Percentiles rank a stretch among this genome's conserved stretches.
Conservation (phyloP, 192 early-diverging fungal species). For the Oehlia diaphana region DNA sequence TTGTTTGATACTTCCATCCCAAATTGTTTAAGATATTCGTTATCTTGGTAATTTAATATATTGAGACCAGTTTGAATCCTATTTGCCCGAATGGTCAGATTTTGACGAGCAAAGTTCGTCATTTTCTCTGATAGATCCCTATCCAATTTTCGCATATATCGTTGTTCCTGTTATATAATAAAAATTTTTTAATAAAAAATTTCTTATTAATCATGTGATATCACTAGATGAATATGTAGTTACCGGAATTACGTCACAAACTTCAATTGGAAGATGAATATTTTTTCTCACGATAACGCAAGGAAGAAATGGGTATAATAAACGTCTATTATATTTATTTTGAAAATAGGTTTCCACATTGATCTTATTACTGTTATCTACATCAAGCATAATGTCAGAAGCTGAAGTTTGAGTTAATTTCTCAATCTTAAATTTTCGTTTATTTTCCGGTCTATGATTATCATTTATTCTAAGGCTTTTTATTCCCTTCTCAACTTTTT, state of each 20-base stretch:
- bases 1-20: conserved; percentile 64
- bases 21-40: conserved; percentile 77
- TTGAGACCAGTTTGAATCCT: conserved; percentile 74
- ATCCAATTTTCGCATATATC: conserved; percentile 74
- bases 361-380: no score
- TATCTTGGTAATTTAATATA: conserved; percentile 61
- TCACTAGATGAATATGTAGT: no score
- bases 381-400: conserved; percentile 19
- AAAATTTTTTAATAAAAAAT: no score
- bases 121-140: conserved; percentile 88
- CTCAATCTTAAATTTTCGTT: conserved; percentile 68
- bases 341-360: no score
- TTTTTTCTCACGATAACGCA: conserved; percentile 73
- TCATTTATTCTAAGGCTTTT: no score
- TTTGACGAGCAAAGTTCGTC: conserved; percentile 51
- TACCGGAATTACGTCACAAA: conserved; percentile 54
- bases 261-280: conserved; percentile 83
- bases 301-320: conserved; percentile 69
- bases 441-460: no score
- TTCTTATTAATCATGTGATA: no score
- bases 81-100: conserved; percentile 37
- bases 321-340: conserved; percentile 40
- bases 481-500: conserved; percentile 41
- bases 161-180: conserved; percentile 60
- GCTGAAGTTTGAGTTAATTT: conserved; percentile 68